Evolutionary conservation across 2,329 filamentous ascomycete genomes (phyloP), one percentile per base, ranked within the genome.

Genomic region (Moelleriella libera): DNA sequence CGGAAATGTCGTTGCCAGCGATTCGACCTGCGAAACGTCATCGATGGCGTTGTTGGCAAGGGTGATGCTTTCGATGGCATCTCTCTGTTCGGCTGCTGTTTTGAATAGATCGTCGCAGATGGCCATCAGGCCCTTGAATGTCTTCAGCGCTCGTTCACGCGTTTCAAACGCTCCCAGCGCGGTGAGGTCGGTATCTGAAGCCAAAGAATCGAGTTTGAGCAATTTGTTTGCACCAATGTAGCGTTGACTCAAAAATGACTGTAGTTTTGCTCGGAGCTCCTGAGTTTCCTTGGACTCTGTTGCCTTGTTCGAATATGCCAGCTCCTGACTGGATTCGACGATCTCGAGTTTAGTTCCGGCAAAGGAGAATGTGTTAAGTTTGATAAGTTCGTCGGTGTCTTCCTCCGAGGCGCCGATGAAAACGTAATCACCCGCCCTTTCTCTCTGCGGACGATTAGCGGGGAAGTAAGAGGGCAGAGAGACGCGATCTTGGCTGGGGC

Each of bases 101-200:
- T 83, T 81, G 68, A 95, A 94, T 14, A 83, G 75, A 51, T 78
- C 70, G 47, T 94, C 82, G 61, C 86, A 88, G 44, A 96, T 81
- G 50, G 79, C 80, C 85, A 97, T 94, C 51, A 97, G 72, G 1
- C 86, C 90, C 46, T 85, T 86, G 67, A 97, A 96, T 52, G 95
- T 85, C 63, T 96, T 98, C 52, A 84, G 77, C 43, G 85, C 80
- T 1, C 81, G 82, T 4, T 82, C 79, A 49, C 75, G 77, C 50
- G 70, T 78, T 51, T 80, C 76, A 60, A 94, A 88, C 57, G 90
- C 84, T 39, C 85, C 85, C 64, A 88, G 80, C 41, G 76, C 71
- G 47, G 80, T 71, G 5, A 97, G 75, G 49, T 82, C 77, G 2
- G 78, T 68, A 57, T 97, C 90, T 44, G 76, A 70, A 32, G 77